These are phyloP conservation scores for Tolypocladium capitatum DNA, from an alignment of 2,329 filamentous ascomycete genomes.

Conservation along the genomic window DNA sequence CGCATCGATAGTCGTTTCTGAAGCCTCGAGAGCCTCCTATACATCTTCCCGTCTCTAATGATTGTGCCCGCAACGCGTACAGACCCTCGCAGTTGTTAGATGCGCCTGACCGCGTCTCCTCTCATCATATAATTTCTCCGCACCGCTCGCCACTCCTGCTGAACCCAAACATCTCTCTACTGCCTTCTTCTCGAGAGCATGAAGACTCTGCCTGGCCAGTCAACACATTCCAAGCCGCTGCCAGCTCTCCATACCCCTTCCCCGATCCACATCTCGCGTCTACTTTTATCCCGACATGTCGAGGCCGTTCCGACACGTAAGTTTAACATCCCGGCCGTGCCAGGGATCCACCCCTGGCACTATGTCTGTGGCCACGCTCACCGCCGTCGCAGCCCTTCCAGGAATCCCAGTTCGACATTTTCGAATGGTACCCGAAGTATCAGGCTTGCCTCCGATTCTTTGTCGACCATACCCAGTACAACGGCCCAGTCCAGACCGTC, in stretches of 20 bases:
- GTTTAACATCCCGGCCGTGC: background rate
- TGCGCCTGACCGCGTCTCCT: background rate
- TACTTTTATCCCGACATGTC: slow-evolving; percentile 4
- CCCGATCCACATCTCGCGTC: background rate
- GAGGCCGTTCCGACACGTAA: slow-evolving; percentile 9
- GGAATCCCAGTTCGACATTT: slow-evolving; percentile 55
- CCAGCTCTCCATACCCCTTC: background rate
- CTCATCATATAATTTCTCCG: background rate
- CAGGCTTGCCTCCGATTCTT: slow-evolving; percentile 87
- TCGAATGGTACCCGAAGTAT: slow-evolving; percentile 87
- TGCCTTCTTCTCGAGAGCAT: background rate
- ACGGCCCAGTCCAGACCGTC: slow-evolving; percentile 68
- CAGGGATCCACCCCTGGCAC: background rate
- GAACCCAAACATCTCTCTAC: background rate
- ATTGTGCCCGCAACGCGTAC: background rate
- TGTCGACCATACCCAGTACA: slow-evolving; percentile 79
- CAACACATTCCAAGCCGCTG: background rate
- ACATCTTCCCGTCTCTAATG: background rate
- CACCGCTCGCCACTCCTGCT: background rate
- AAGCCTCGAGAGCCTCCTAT: background rate
- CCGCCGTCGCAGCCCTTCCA: slow-evolving; percentile 25
- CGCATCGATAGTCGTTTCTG: background rate
- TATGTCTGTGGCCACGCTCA: background rate
- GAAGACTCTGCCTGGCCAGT: background rate
- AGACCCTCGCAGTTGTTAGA: background rate